These are phyloP conservation scores for Penicillium parvum DNA, from an alignment of 495 filamentous ascomycete genomes.

Conservation along the genomic window DNA sequence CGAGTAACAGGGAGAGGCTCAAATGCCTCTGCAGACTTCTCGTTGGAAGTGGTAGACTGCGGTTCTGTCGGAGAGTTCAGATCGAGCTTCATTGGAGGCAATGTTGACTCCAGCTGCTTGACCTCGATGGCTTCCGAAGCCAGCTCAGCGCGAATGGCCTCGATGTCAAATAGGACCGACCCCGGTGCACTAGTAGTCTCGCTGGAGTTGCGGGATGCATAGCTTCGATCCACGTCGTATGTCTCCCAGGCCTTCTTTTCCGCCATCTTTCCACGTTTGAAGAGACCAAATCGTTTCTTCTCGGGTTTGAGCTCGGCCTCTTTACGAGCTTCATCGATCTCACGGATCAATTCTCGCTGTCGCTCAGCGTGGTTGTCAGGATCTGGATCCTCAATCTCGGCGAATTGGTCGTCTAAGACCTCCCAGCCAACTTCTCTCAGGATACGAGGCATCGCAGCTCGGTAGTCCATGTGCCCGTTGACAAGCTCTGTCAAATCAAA, in stretches of 20 bases:
- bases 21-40: slow-evolving; percentile 48
- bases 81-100: slow-evolving; percentile 84
- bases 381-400: slow-evolving; percentile 95
- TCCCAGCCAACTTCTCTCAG: slow-evolving; percentile 83
- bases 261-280: slow-evolving; percentile 66
- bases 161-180: slow-evolving; percentile 85
- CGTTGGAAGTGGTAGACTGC: slow-evolving; percentile 29
- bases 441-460: slow-evolving; percentile 81
- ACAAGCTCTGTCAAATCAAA: slow-evolving; percentile 82
- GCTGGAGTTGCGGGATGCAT: slow-evolving; percentile 18
- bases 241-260: slow-evolving; percentile 94
- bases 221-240: slow-evolving; percentile 60
- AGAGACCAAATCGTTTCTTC: slow-evolving; percentile 74
- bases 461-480: slow-evolving; percentile 95
- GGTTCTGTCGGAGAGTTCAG: slow-evolving; percentile 33
- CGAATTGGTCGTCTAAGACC: slow-evolving; percentile 88
- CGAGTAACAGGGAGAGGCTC: slow-evolving; percentile 24
- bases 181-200: slow-evolving; percentile 28
- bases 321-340: slow-evolving; percentile 91
- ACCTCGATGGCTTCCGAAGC: slow-evolving; percentile 72
- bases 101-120: slow-evolving; percentile 77
- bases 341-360: slow-evolving; percentile 89
- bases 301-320: slow-evolving; percentile 69
- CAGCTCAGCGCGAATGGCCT: slow-evolving; percentile 85
- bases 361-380: slow-evolving; percentile 85